phyloP scores from a whole-genome alignment of 129 eudicot species.

The Flaveria linearis region DNA sequence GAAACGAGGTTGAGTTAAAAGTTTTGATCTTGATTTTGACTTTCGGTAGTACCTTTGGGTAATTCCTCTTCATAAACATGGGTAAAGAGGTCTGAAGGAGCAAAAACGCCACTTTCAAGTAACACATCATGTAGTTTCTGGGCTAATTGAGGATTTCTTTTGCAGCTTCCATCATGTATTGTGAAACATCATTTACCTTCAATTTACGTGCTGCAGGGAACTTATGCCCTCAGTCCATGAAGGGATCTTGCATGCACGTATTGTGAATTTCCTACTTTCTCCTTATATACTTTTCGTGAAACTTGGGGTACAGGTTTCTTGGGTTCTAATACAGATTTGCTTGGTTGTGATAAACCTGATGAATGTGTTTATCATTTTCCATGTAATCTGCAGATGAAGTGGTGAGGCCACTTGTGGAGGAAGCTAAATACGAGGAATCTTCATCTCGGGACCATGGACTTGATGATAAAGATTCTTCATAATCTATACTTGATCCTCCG shows the following conservation, averaged over 20 bases:
- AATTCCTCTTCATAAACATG: conserved; percentile 58
- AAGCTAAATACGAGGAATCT: conserved; percentile 46
- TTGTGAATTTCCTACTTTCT: conserved; percentile 38
- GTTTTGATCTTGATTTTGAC: conserved; percentile 29
- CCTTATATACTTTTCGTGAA: conserved; percentile 17
- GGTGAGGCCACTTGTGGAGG: conserved; percentile 55
- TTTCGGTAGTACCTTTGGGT: conserved; percentile 16
- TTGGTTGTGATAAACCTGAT: conserved; percentile 1
- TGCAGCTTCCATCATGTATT: conserved; percentile 95
- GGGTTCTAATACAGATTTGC: conserved; percentile 34
- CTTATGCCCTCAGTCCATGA: conserved; percentile 98
- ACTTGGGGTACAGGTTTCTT: conserved; percentile 25
- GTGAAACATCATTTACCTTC: conserved; percentile 90
- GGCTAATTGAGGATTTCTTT: conserved; percentile 91
- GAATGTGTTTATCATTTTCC: conserved; percentile 26
- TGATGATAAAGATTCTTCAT: conserved; percentile 49
- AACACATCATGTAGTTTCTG: conserved; percentile 93
- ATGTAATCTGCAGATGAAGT: conserved; percentile 48
- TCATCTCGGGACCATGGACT: conserved; percentile 48
- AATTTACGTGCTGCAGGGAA: conserved; percentile 79
- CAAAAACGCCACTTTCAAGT: conserved; percentile 92
- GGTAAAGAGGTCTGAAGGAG: conserved; percentile 80
- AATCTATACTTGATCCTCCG: conserved; percentile 41
- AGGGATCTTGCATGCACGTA: conserved; percentile 69
- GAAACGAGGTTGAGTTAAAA: conserved; percentile 41